A percentile compares a stretch with the other conserved stretches of the same genome.
Conservation (phyloP, 1,284 basidiomycete species). For the Melampsora larici-populina region DNA sequence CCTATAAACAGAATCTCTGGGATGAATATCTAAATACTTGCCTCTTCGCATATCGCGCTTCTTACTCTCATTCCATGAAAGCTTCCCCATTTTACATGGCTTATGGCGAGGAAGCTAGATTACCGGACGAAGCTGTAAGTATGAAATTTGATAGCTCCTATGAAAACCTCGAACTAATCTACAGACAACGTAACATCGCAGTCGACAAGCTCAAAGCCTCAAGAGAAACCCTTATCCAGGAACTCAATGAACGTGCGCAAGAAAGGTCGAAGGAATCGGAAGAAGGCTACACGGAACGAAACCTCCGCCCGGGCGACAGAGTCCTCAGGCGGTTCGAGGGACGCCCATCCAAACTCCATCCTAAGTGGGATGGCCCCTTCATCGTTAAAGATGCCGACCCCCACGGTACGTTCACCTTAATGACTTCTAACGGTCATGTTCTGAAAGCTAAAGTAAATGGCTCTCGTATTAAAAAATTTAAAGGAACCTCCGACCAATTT, state of each 20-base stretch:
- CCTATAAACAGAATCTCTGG: too few species aligned
- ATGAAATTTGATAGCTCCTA: too few species aligned
- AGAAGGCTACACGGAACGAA: background rate
- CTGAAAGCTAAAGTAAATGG: too few species aligned
- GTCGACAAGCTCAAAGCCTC: background rate
- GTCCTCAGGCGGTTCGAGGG: background rate
- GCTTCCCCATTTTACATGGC: conserved; percentile 7
- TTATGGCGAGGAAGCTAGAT: too few species aligned
- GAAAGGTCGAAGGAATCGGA: background rate
- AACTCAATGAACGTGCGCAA: conserved; percentile 7
- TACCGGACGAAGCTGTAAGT: background rate
- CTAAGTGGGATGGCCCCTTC: conserved; percentile 11
- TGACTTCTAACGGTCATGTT: background rate
- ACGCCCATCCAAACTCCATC: background rate
- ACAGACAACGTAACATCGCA: too few species aligned
- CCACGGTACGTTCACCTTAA: background rate
- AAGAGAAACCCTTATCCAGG: background rate
- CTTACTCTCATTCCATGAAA: background rate
- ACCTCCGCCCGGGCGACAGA: background rate
- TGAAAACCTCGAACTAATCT: background rate
- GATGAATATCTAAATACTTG: too few species aligned
- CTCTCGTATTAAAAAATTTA: too few species aligned
- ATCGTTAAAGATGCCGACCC: background rate
- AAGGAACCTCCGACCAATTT: too few species aligned
- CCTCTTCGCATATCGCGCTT: conserved; percentile 12